These are phyloP conservation scores for Omphalea diandra DNA, from an alignment of 441 rosid species.

Conservation along the genomic window DNA sequence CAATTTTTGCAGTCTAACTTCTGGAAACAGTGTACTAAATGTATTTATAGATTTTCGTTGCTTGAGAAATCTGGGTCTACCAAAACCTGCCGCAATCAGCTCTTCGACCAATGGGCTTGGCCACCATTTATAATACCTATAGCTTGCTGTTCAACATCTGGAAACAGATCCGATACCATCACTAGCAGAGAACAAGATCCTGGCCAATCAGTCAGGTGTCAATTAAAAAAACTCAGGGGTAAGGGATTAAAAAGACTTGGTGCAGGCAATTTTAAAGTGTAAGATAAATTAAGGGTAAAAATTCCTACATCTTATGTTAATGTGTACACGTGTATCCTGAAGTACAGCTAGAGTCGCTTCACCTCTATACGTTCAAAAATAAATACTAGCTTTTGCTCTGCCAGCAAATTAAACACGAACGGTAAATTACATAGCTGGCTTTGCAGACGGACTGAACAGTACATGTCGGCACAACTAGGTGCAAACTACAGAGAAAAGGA, in stretches of 20 bases:
- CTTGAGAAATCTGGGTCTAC: too few species aligned
- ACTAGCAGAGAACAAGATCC: too few species aligned
- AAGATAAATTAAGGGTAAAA: slow-evolving; percentile 9
- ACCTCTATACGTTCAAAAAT: slow-evolving; percentile 26
- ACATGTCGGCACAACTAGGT: slow-evolving; percentile 21
- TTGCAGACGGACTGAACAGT: slow-evolving; percentile 24
- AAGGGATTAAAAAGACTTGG: neutral
- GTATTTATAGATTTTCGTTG: too few species aligned
- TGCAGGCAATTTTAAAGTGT: slow-evolving; percentile 7
- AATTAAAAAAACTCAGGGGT: neutral
- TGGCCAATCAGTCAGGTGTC: neutral
- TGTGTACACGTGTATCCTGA: slow-evolving; percentile 33
- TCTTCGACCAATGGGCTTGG: too few species aligned
- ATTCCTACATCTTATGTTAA: slow-evolving; percentile 36
- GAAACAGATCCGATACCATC: neutral
- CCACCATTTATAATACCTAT: too few species aligned
- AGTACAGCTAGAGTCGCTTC: slow-evolving; percentile 16
- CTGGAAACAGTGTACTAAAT: too few species aligned
- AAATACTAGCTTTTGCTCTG: slow-evolving; percentile 26
- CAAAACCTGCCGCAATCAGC: too few species aligned
- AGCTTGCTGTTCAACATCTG: too few species aligned
- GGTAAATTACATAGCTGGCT: slow-evolving; percentile 38
- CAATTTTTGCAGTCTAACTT: too few species aligned
- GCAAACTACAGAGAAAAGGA: neutral
- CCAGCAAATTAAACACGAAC: slow-evolving; percentile 29